phyloP scores from a whole-genome alignment of 83 land plant genomes.

The Picea abies region DNA sequence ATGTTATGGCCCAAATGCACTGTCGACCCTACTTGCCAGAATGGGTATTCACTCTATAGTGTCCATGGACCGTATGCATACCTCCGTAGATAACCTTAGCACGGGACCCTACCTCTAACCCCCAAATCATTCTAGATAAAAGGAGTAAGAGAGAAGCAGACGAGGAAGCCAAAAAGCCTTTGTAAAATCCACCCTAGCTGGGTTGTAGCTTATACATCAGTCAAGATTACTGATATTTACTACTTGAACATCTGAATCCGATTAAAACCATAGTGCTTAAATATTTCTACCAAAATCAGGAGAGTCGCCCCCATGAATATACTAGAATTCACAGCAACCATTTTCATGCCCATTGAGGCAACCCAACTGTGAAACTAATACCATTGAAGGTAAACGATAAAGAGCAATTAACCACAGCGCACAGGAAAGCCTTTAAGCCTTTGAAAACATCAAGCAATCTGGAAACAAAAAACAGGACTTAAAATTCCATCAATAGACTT shows the following conservation, averaged over 20 bases:
- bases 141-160: not conserved
- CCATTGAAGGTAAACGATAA: not conserved
- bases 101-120: too few species aligned
- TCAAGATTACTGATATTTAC: not conserved
- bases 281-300: not conserved
- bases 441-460: not conserved
- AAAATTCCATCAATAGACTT: not conserved
- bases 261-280: not conserved
- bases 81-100: too few species aligned
- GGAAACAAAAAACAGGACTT: not conserved
- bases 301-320: not conserved
- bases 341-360: not conserved
- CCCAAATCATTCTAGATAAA: too few species aligned
- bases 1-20: too few species aligned
- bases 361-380: not conserved
- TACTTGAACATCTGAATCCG: not conserved
- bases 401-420: not conserved
- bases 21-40: too few species aligned
- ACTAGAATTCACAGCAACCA: not conserved
- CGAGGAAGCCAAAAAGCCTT: not conserved
- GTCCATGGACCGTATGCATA: too few species aligned
- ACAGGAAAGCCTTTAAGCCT: not conserved
- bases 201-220: not conserved
- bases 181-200: not conserved
- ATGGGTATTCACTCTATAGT: too few species aligned